These are phyloP conservation scores for Saposhnikovia divaricata DNA, from an alignment of 129 eudicot species.

Conservation along the genomic window DNA sequence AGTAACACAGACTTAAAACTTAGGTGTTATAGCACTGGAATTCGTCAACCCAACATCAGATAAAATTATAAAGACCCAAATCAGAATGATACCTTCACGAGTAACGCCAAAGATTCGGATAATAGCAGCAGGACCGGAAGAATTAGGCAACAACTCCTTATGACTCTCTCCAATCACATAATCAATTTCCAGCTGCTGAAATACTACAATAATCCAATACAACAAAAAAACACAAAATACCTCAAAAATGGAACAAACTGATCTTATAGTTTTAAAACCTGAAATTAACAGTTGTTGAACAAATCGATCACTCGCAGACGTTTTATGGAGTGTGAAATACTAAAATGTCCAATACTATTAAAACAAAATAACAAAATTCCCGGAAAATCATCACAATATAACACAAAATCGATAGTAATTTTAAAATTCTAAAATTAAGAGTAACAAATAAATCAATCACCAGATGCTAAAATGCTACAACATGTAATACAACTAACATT, in stretches of 20 bases:
- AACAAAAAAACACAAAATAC: no score
- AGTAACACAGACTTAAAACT: no score
- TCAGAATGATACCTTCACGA: conserved; percentile 28
- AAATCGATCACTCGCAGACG: not conserved
- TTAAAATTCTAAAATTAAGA: not conserved
- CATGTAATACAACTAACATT: not conserved
- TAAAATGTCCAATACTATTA: no score
- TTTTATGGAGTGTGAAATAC: not conserved
- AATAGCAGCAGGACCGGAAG: conserved; percentile 72
- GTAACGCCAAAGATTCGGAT: conserved; percentile 88
- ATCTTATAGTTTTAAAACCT: conserved; percentile 10
- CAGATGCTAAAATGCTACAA: conserved; percentile 75
- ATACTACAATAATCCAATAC: conserved; percentile 27
- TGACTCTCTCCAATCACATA: conserved; percentile 67
- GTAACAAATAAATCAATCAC: conserved; percentile 28
- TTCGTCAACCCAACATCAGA: not conserved
- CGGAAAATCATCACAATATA: not conserved
- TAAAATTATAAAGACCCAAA: not conserved
- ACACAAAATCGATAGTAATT: not conserved
- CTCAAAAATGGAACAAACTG: not conserved
- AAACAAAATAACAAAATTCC: not conserved
- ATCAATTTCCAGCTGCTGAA: conserved; percentile 95
- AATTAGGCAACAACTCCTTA: conserved; percentile 56
- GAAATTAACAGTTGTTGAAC: not conserved
- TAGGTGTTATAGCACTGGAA: not conserved